Percentiles rank a stretch among this genome's conserved stretches.
phyloP scores from a whole-genome alignment of 495 filamentous ascomycete species.

The Penicillium subrubescens region DNA sequence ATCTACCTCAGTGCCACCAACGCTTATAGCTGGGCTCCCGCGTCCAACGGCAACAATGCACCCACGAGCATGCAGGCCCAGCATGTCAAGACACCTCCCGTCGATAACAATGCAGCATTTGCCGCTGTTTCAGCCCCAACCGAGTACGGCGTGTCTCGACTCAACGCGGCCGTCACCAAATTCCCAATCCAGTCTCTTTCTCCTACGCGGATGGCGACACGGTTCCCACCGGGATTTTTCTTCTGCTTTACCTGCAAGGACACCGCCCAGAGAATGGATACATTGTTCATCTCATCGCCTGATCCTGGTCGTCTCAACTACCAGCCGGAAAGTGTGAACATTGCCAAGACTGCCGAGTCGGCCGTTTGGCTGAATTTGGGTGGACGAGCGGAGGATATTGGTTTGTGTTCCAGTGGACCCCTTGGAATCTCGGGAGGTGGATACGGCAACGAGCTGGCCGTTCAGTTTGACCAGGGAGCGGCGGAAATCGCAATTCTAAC shows the following conservation, averaged over 20 bases:
- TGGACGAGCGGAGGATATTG: conserved; percentile 72
- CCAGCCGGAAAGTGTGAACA: conserved; percentile 52
- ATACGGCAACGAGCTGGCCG: conserved; percentile 92
- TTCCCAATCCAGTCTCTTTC: conserved; percentile 49
- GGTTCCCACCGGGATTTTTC: conserved; percentile 89
- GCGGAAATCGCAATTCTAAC: conserved; percentile 89
- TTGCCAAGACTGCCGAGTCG: conserved; percentile 63
- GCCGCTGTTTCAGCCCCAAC: neutral
- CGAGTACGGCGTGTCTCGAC: conserved; percentile 25
- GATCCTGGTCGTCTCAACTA: conserved; percentile 79
- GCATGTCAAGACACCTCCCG: conserved; percentile 89
- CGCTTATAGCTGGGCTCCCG: conserved; percentile 64
- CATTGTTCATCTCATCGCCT: conserved; percentile 81
- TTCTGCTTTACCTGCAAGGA: conserved; percentile 72
- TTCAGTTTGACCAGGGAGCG: conserved; percentile 82
- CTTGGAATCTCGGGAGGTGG: conserved; percentile 73
- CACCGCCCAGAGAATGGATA: conserved; percentile 53
- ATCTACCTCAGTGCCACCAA: conserved; percentile 90
- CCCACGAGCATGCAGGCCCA: conserved; percentile 97
- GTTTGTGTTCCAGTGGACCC: conserved; percentile 70
- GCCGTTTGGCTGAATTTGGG: conserved; percentile 73
- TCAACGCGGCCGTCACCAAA: conserved; percentile 31
- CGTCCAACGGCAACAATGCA: conserved; percentile 57
- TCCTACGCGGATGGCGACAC: conserved; percentile 57
- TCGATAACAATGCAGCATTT: conserved; percentile 33